Evolutionary conservation across 495 filamentous ascomycete species (phyloP).

Genomic region (Tricharina praecox): DNA sequence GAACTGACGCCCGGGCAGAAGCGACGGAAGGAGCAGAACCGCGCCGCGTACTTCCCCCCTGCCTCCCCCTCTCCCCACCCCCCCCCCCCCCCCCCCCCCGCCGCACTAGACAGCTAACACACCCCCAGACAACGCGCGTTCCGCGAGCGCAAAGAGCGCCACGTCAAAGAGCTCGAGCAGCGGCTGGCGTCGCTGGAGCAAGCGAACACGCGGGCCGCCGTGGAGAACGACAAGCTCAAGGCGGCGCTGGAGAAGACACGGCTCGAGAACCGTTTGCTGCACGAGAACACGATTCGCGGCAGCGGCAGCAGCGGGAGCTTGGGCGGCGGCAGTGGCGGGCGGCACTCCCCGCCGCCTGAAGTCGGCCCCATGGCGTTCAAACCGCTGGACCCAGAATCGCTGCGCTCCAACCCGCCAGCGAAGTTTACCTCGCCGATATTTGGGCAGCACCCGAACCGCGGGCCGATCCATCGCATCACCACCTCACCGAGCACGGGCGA

Average conservation of each 20-base stretch:
- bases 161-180: slow-evolving; percentile 78
- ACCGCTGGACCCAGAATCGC: slow-evolving; percentile 49
- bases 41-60: too few relatives aligned
- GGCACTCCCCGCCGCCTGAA: too few relatives aligned
- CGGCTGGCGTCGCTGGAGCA: slow-evolving; percentile 59
- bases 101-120: too few relatives aligned
- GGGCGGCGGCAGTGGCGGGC: too few relatives aligned
- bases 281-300: slow-evolving; percentile 17
- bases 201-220: slow-evolving; percentile 37
- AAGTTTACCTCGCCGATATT: slow-evolving; percentile 24
- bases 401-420: slow-evolving; percentile 22
- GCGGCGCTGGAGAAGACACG: slow-evolving; percentile 25
- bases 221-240: slow-evolving; percentile 86
- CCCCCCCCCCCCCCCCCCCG: too few relatives aligned
- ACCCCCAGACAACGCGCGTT: slow-evolving; percentile 97
- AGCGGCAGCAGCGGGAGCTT: slow-evolving; percentile 18
- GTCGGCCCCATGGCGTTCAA: slow-evolving; percentile 58
- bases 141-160: slow-evolving; percentile 87
- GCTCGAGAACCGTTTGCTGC: slow-evolving; percentile 25
- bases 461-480: slow-evolving; percentile 51
- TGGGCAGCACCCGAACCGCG: slow-evolving; percentile 38
- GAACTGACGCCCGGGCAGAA: too few relatives aligned
- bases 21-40: too few relatives aligned
- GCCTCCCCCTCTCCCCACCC: too few relatives aligned
- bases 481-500: slow-evolving; percentile 50